Percentiles rank a stretch among this genome's conserved stretches.
Conservation (phyloP, 78 protist genomes). For the Carpediemonas membranifera region DNA sequence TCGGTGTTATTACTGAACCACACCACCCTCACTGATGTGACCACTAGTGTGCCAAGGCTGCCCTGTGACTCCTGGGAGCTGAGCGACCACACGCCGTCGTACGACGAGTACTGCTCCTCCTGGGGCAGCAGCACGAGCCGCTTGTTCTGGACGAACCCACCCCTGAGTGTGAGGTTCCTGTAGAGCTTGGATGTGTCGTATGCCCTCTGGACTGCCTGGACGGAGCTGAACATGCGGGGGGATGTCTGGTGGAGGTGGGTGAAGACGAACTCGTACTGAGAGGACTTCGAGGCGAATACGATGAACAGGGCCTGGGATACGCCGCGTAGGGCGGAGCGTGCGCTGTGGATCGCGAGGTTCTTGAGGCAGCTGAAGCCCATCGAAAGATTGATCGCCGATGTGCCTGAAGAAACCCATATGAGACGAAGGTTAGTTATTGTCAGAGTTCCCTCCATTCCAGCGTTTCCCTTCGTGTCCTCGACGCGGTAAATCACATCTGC, state of each 20-base stretch:
- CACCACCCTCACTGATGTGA: conserved; percentile 59
- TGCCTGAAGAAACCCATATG: conserved; percentile 36
- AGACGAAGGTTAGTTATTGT: conserved; percentile 58
- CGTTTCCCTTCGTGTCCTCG: conserved; percentile 75
- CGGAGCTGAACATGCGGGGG: conserved; percentile 66
- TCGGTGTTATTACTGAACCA: conserved; percentile 60
- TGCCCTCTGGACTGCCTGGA: conserved; percentile 57
- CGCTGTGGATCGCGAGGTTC: conserved; percentile 34
- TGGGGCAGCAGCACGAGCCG: conserved; percentile 38
- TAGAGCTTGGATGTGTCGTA: conserved; percentile 58
- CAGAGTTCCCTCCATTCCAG: conserved; percentile 53
- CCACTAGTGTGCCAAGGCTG: conserved; percentile 51
- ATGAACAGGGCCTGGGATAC: conserved; percentile 52
- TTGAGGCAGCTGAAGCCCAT: conserved; percentile 45
- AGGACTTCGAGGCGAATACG: conserved; percentile 16
- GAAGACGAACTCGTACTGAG: conserved; percentile 59
- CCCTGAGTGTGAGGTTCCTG: conserved; percentile 59
- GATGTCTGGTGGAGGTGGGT: conserved; percentile 30
- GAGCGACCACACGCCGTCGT: conserved; percentile 50
- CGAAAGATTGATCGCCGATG: conserved; percentile 25
- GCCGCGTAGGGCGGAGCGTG: conserved; percentile 43
- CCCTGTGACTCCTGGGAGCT: conserved; percentile 60
- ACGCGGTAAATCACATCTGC: conserved; percentile 26
- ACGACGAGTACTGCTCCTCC: conserved; percentile 29
- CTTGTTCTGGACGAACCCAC: conserved; percentile 43